Evolutionary conservation across 1,139 yeast genomes (phyloP).

Genomic region (Yamadazyma sp.): DNA sequence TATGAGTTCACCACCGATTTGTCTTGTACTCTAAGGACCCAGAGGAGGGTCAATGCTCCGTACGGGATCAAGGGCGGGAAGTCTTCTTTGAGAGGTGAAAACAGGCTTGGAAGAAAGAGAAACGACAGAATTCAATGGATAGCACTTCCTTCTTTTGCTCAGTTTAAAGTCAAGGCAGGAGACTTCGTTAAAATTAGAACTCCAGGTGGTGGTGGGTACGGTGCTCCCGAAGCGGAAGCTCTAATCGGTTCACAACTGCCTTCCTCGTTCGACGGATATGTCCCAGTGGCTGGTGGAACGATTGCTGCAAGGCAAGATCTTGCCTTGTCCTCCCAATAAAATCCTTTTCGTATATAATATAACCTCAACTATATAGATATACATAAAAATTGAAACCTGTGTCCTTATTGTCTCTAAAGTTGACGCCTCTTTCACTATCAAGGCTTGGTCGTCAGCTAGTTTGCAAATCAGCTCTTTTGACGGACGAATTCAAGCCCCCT

Average conservation of each 20-base stretch:
- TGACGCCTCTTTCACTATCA: background rate
- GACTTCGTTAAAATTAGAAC: constrained; percentile 45
- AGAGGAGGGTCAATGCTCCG: constrained; percentile 21
- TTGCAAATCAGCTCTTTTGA: constrained; percentile 30
- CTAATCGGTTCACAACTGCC: background rate
- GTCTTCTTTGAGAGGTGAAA: constrained; percentile 58
- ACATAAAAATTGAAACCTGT: background rate
- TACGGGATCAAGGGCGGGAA: constrained; percentile 25
- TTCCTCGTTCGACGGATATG: background rate
- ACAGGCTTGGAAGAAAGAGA: constrained; percentile 47
- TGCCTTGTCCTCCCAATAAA: constrained; percentile 22
- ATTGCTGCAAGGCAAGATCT: constrained; percentile 21
- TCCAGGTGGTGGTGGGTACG: constrained; percentile 59
- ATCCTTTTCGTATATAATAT: background rate
- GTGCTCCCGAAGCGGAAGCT: constrained; percentile 16
- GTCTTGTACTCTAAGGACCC: constrained; percentile 20
- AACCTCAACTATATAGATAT: background rate
- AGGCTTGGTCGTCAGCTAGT: constrained; percentile 5
- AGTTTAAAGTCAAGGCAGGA: constrained; percentile 27
- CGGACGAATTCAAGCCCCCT: constrained; percentile 17
- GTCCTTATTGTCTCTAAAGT: background rate
- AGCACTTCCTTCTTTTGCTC: constrained; percentile 20
- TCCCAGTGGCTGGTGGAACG: constrained; percentile 23
- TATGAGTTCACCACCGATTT: constrained; percentile 19
- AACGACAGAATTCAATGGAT: constrained; percentile 21